phyloP scores from a whole-genome alignment of 73 alveolate species.

The Effrenium voratum region DNA sequence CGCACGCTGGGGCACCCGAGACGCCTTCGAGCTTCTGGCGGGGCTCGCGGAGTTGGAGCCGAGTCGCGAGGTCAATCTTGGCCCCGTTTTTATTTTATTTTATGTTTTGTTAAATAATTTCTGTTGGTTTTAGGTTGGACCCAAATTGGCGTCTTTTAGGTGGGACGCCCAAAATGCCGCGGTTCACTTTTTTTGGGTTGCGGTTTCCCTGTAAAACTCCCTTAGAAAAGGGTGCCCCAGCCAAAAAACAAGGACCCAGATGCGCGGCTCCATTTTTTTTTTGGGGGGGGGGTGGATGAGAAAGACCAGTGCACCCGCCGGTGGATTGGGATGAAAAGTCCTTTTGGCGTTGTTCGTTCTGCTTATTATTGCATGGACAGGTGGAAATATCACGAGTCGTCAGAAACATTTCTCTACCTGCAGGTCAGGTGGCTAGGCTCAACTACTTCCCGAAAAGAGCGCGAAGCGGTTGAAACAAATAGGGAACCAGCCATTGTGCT shows the following conservation, averaged over 20 bases:
- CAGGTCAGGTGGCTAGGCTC: too few relatives aligned
- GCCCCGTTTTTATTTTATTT: background rate
- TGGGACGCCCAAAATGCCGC: background rate
- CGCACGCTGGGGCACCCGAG: slow-evolving; percentile 38
- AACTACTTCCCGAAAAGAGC: too few relatives aligned
- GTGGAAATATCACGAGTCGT: background rate
- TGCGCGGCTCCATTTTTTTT: too few relatives aligned
- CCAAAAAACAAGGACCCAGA: too few relatives aligned
- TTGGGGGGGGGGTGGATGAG: background rate
- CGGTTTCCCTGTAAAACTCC: background rate
- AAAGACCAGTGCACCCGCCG: background rate
- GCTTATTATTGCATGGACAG: background rate
- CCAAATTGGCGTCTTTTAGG: background rate
- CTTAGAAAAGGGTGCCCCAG: background rate
- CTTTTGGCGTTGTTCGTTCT: background rate
- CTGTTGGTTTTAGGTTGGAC: background rate
- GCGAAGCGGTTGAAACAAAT: too few relatives aligned
- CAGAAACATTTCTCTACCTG: too few relatives aligned
- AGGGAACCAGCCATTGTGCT: too few relatives aligned
- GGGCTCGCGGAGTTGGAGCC: background rate
- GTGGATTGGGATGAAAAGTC: background rate
- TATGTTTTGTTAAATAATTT: too few relatives aligned
- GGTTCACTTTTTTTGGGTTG: background rate
- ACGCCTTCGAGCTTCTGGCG: slow-evolving; percentile 36
- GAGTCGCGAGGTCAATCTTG: background rate